Percentiles rank a stretch among this genome's conserved stretches.
These are phyloP conservation scores for Claviceps capensis DNA, from an alignment of 2,329 filamentous ascomycete species.

Conservation along the genomic window DNA sequence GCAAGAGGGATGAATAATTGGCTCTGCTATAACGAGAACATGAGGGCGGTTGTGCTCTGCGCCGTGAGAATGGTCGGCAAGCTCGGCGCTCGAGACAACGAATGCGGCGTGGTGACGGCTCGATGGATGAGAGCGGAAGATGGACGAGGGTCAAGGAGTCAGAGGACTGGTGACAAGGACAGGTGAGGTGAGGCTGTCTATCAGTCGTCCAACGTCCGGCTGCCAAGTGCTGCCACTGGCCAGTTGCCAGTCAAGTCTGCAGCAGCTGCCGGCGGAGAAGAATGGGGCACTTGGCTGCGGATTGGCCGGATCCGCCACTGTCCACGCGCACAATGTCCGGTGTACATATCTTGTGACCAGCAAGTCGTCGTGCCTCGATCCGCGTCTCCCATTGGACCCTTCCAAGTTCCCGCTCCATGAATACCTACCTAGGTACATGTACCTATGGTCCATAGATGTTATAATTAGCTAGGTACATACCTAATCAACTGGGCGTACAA, in stretches of 20 bases:
- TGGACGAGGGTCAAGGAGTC: background rate
- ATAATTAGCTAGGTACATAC: background rate
- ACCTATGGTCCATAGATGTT: too few species aligned
- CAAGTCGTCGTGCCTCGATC: background rate
- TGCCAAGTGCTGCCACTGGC: background rate
- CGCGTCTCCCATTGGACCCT: background rate
- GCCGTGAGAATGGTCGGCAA: background rate
- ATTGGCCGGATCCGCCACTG: background rate
- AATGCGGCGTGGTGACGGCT: background rate
- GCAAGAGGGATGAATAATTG: conserved; percentile 2
- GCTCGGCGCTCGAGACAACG: background rate
- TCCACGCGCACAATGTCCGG: background rate
- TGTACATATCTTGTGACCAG: background rate
- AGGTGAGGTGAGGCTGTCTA: background rate
- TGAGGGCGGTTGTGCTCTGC: conserved; percentile 11
- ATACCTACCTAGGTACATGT: too few species aligned
- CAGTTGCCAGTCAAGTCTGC: background rate
- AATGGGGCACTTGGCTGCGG: background rate
- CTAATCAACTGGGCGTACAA: too few species aligned
- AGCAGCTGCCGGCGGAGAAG: background rate
- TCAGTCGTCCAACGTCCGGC: background rate
- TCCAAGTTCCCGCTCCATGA: background rate
- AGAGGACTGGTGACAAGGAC: background rate
- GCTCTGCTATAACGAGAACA: conserved; percentile 24
- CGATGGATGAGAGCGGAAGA: background rate